These are phyloP conservation scores for Aspergillus piperis DNA, from an alignment of 2,329 filamentous ascomycete species.

Conservation along the genomic window DNA sequence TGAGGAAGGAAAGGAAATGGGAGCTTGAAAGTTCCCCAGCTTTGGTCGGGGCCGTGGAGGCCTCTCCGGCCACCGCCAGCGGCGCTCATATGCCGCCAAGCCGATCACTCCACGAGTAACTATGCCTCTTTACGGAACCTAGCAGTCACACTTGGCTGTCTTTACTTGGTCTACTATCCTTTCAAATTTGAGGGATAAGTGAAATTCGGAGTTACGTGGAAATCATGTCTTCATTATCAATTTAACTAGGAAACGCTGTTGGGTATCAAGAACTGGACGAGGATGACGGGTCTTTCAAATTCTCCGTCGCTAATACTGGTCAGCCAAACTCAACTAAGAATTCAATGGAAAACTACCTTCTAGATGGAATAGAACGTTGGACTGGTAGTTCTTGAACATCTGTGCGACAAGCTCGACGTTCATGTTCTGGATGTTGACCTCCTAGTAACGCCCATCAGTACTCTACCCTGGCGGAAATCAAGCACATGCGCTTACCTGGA, in stretches of 20 bases:
- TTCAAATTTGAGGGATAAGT: background rate
- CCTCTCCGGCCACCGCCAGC: constrained; percentile 19
- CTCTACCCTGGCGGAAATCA: background rate
- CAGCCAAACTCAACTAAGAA: background rate
- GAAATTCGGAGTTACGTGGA: background rate
- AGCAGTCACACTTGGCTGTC: background rate
- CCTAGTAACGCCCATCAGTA: constrained; percentile 53
- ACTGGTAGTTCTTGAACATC: constrained; percentile 99
- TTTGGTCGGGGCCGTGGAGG: constrained; percentile 17
- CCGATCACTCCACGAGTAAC: constrained; percentile 3
- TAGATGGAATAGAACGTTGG: constrained; percentile 93
- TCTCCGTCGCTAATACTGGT: constrained; percentile 68
- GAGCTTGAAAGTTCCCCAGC: constrained; percentile 16
- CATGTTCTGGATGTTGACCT: constrained; percentile 99
- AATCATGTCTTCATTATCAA: background rate
- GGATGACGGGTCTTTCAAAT: constrained; percentile 73
- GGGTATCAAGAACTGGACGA: constrained; percentile 40
- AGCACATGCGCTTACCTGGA: constrained; percentile 63
- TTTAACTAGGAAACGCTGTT: background rate
- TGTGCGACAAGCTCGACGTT: constrained; percentile 96
- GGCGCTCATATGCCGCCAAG: constrained; percentile 23
- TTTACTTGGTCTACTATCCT: background rate
- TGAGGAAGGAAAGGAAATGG: constrained; percentile 3
- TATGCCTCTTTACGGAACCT: constrained; percentile 2
- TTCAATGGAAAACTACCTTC: constrained; percentile 65